Percentiles rank a stretch among this genome's conserved stretches.
These are phyloP conservation scores for Solanum arcanum DNA, from an alignment of 257 asterid genomes.

Conservation along the genomic window DNA sequence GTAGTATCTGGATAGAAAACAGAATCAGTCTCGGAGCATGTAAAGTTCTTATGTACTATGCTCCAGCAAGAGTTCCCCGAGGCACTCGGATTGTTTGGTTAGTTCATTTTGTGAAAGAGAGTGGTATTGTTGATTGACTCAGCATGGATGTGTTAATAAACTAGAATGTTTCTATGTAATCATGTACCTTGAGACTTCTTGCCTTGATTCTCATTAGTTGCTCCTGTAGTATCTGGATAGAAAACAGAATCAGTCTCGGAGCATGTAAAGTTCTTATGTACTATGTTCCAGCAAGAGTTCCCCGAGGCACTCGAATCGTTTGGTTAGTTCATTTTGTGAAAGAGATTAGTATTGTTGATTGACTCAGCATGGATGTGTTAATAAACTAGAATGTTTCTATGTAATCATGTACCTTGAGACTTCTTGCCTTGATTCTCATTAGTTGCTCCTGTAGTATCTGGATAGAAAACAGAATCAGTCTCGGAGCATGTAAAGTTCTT, in stretches of 20 bases:
- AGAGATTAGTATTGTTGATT: background rate
- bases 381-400: background rate
- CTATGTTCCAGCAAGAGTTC: background rate
- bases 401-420: background rate
- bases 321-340: background rate
- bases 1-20: constrained; percentile 5
- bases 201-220: background rate
- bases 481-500: background rate
- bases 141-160: background rate
- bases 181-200: background rate
- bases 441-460: background rate
- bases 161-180: background rate
- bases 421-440: background rate
- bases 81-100: background rate
- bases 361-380: background rate
- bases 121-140: background rate
- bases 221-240: constrained; percentile 4
- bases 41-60: background rate
- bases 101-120: background rate
- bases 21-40: background rate
- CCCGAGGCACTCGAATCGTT: background rate
- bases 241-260: background rate
- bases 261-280: background rate
- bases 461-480: background rate
- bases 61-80: background rate